Conservation (phyloP, 768 basidiomycete species). For the Termitomyces sp. region DNA sequence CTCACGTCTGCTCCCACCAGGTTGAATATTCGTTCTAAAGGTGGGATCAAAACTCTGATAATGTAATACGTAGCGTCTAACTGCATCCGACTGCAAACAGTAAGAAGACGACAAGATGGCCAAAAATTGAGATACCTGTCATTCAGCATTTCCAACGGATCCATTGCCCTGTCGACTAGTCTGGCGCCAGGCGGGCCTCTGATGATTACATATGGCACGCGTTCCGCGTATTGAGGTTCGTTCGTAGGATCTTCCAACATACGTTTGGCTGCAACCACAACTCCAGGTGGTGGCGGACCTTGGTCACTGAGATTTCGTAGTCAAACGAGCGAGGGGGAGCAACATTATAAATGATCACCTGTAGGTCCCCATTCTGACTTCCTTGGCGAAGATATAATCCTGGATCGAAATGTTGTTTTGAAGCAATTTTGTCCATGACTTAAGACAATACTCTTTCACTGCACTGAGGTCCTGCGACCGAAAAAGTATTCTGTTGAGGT, state of each 20-base stretch:
- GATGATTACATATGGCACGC: constrained; percentile 86
- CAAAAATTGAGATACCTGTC: constrained; percentile 41
- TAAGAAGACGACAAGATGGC: background rate
- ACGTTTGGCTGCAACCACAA: constrained; percentile 73
- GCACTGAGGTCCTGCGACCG: constrained; percentile 83
- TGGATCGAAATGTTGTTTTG: constrained; percentile 79
- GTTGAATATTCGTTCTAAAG: constrained; percentile 86
- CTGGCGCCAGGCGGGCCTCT: constrained; percentile 55
- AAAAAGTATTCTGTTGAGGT: constrained; percentile 68
- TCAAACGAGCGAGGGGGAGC: background rate
- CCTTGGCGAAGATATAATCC: constrained; percentile 93
- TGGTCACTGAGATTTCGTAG: constrained; percentile 52
- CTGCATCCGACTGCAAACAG: constrained; percentile 45
- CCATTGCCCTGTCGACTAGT: constrained; percentile 69
- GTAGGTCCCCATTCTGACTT: constrained; percentile 90
- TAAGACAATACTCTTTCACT: constrained; percentile 83
- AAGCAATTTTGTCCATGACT: constrained; percentile 79
- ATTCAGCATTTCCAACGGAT: constrained; percentile 64
- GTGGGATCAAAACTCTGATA: constrained; percentile 77
- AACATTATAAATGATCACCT: constrained; percentile 41
- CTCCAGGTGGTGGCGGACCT: constrained; percentile 87
- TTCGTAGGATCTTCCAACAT: constrained; percentile 70
- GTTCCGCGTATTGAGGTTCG: constrained; percentile 89
- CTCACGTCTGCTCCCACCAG: constrained; percentile 85
- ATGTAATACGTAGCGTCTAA: constrained; percentile 94